Evolutionary conservation across 2,329 filamentous ascomycete species (phyloP), one percentile per base, ranked within the genome.

Genomic region (Cercospora zeina): DNA sequence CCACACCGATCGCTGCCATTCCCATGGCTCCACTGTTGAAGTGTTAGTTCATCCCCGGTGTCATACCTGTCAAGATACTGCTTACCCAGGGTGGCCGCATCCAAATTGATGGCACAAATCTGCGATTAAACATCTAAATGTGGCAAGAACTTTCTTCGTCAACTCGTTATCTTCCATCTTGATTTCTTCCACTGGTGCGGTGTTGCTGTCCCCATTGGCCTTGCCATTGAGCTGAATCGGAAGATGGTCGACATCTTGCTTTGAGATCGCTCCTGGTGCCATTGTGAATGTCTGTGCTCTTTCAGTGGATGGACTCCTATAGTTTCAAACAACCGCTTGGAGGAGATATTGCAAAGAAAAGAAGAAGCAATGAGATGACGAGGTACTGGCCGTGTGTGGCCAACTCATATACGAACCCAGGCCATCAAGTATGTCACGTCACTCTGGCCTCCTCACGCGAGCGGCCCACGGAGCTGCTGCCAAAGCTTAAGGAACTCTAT

Each of bases 81-180:
- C 79, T 68, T 77, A 87, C 83, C 87, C 87, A 16, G 87, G 87
- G 70, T 89, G 87, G 0, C 87, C 87, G 36, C 86, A 86, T 65
- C 84, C 84, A 74, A 88, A 90, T 66, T 89, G 87, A 71, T 89
- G 82, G 69, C 86, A 89, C 2, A 90, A 75, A 71, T 90, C 87
- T 49, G 87, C 85, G 62, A 89, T 86, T 31, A 89, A 75, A 54
- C 83, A 77, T 59, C 87, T 79, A 70, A 88, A 88, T 5, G 83
- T 83, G 67, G 80, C 81, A 55, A 89, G 74, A 1, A 87, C 83
- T 19, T 82, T 71, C 54, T 85, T 68, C 54, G 72, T 71, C 63
- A 72, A 71, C 39, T 73, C 68, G 11, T 67, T 53, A 8, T 67
- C 65, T 57, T 72, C 70, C 66, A 71, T 65, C 59, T 70, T 63